These are phyloP conservation scores for Colletotrichum lupini DNA, from an alignment of 2,329 filamentous ascomycete species.

Conservation along the genomic window DNA sequence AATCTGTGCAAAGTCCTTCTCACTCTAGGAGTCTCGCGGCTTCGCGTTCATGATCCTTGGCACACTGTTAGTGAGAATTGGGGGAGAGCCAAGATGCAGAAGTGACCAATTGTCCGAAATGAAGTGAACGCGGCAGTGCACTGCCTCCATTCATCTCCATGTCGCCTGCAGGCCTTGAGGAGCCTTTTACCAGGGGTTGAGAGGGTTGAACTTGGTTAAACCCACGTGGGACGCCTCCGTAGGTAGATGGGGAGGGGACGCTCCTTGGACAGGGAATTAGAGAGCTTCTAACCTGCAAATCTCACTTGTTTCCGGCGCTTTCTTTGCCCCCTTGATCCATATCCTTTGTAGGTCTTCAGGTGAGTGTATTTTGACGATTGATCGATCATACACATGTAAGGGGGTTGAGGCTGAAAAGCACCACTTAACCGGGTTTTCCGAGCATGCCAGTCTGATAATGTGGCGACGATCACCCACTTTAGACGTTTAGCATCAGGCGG, in stretches of 20 bases:
- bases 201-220: neutral
- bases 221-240: neutral
- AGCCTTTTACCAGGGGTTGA: neutral
- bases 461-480: neutral
- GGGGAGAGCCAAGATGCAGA: neutral
- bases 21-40: neutral
- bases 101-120: neutral
- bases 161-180: neutral
- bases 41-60: neutral
- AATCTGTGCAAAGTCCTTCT: neutral
- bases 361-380: neutral
- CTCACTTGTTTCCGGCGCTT: neutral
- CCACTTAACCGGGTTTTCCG: neutral
- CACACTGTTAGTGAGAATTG: neutral
- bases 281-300: neutral
- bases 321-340: neutral
- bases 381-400: neutral
- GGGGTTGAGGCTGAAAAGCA: neutral
- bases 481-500: neutral
- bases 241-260: neutral
- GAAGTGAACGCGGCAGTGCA: neutral
- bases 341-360: neutral
- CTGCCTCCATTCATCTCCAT: slow-evolving; percentile 1
- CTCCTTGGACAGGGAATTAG: neutral
- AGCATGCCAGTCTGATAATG: neutral